A percentile compares a stretch with the other conserved stretches of the same genome.
Conservation (phyloP, 148 eudicot species). For the Rhododendron vialii region DNA sequence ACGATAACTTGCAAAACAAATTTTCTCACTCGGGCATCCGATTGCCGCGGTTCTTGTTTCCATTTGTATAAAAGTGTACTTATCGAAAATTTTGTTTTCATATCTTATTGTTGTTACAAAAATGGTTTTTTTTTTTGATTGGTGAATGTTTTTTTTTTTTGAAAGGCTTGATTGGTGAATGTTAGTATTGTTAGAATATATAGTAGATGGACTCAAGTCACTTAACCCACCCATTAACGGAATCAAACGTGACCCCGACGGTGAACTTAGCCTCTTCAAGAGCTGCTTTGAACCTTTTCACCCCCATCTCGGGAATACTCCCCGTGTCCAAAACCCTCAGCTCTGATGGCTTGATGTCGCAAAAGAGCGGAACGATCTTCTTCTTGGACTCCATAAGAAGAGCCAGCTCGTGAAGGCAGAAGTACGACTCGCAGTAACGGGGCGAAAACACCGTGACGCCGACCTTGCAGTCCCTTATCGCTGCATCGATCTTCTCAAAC, state of each 20-base stretch:
- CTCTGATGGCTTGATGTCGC: slow-evolving; percentile 24
- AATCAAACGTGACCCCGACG: slow-evolving; percentile 21
- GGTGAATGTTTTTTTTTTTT: too few species aligned
- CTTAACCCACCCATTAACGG: slow-evolving; percentile 16
- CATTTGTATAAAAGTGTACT: too few species aligned
- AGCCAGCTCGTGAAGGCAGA: slow-evolving; percentile 26
- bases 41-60: too few species aligned
- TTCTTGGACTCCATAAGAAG: slow-evolving; percentile 20
- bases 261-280: slow-evolving; percentile 29
- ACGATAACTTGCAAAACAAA: too few species aligned
- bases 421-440: slow-evolving; percentile 16
- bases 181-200: too few species aligned
- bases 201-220: too few species aligned
- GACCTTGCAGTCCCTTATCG: slow-evolving; percentile 14
- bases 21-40: too few species aligned
- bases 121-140: neutral
- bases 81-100: too few species aligned
- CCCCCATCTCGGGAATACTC: neutral
- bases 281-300: slow-evolving; percentile 14
- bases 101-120: neutral
- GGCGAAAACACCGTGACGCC: slow-evolving; percentile 25
- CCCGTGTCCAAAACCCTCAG: slow-evolving; percentile 5
- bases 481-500: slow-evolving; percentile 20
- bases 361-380: slow-evolving; percentile 21
- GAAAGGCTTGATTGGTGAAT: too few species aligned